Evolutionary conservation across 1,139 yeast genomes (phyloP).

Genomic region (Yarrowia galli): DNA sequence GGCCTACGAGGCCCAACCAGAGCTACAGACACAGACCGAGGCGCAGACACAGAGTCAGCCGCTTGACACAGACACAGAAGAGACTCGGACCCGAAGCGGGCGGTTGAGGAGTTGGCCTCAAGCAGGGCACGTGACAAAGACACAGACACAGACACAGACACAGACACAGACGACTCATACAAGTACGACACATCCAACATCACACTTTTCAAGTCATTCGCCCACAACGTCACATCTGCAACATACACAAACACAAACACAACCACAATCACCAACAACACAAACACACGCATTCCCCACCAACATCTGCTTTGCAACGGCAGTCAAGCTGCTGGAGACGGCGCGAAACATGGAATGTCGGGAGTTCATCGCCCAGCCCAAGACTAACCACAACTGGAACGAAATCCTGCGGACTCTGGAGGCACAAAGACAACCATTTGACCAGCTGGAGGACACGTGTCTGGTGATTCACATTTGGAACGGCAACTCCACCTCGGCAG

Average conservation of each 20-base stretch:
- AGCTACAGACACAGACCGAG: not conserved
- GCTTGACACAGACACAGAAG: not conserved
- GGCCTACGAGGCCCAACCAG: not conserved
- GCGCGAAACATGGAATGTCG: conserved; percentile 19
- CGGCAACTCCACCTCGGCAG: conserved; percentile 36
- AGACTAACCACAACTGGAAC: conserved; percentile 35
- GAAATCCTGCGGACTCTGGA: conserved; percentile 28
- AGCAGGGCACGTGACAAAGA: too few relatives aligned
- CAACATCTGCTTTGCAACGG: conserved; percentile 22
- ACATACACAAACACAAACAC: conserved; percentile 6
- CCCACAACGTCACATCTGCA: too few relatives aligned
- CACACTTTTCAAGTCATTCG: too few relatives aligned
- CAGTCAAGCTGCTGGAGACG: conserved; percentile 13
- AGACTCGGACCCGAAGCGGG: conserved; percentile 6
- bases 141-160: not conserved
- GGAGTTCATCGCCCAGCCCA: conserved; percentile 13
- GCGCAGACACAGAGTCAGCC: not conserved
- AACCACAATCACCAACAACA: not conserved
- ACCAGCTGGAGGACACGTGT: conserved; percentile 29
- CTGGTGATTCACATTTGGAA: conserved; percentile 30
- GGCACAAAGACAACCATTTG: conserved; percentile 30
- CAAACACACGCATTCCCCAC: not conserved
- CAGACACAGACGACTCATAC: not conserved
- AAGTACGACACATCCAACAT: too few relatives aligned
- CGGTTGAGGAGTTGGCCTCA: too few relatives aligned